Base-by-base conservation (phyloP, 2,329 filamentous ascomycete species). In the Fusarium verrucosum region DNA sequence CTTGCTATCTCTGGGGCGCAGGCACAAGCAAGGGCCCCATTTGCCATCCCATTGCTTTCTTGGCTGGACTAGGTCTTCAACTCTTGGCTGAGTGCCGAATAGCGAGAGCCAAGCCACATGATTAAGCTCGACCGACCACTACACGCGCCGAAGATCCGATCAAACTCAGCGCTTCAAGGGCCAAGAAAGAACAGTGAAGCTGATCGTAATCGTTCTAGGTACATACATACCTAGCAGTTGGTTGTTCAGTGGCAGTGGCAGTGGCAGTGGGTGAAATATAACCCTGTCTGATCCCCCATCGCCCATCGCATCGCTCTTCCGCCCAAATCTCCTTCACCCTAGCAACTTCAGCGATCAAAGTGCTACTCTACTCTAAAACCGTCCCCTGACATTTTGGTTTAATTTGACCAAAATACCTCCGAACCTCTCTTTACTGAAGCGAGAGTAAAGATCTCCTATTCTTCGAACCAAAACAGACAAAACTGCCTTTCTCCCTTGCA, bases 121-220 rank as follows among this genome's bases (percentile, higher is more conserved):
- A 16, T 44, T 43, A 28, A 33, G 26, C 59, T 66, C 41, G 46
- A 63, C n/a, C n/a, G n/a, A n/a, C n/a, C 50, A 46, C 43, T 56
- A 33, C 41, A 51, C 23, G 56, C 67, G 66, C 68, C 69, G 69
- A 70, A 65, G 58, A 71, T 58, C 66, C 56, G 62, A 70, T 63
- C 65, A 66, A 62, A 62, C 57, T 47, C 56, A 61, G 50, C 62
- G 56, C 33, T 56, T 45, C 33, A 37, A 47, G 52, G 35, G 45
- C 58, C 55, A 53, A 44, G 19, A 40, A 30, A 33, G 28, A 30
- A 30, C 28, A 30, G 23, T 23, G 28, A 51, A 51, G 49, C 56
- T 68, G 55, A 65, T 66, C 56, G 59, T 44, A 50, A 50, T 58
- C 23, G 33, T 25, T 10, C 28, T 14, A 7, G 13, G 16, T 55